Conservation (phyloP, 2,329 filamentous ascomycete genomes). For the Diaporthe ampelina region DNA sequence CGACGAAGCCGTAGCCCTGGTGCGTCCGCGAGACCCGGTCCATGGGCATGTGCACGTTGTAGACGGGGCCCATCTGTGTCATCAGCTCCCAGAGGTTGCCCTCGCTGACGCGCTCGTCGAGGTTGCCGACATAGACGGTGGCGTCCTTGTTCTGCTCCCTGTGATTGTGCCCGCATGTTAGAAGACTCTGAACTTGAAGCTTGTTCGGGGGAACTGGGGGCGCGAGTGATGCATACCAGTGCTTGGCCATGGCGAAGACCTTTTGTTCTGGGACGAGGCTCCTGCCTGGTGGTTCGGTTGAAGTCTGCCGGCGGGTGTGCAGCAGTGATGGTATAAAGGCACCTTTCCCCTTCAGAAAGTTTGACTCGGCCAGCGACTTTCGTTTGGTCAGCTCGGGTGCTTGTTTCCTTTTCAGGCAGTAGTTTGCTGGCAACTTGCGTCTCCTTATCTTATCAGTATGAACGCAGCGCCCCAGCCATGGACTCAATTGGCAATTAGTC, state of each 20-base stretch:
- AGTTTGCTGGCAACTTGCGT: neutral
- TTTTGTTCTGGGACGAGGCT: neutral
- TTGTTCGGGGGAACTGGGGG: neutral
- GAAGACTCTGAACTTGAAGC: neutral
- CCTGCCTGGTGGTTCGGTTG: neutral
- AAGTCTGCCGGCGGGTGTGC: neutral
- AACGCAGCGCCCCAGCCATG: neutral
- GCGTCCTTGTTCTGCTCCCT: constrained; percentile 99
- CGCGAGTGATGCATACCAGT: constrained; percentile 45
- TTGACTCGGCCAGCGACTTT: neutral
- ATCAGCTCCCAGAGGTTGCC: constrained; percentile 96
- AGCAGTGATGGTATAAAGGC: neutral
- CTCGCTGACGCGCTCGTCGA: constrained; percentile 95
- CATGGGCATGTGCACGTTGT: constrained; percentile 98
- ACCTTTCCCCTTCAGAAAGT: neutral
- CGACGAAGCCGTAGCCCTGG: constrained; percentile 98
- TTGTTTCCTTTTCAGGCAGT: neutral
- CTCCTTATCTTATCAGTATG: neutral
- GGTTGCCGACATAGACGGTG: constrained; percentile 97
- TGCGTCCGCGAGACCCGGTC: constrained; percentile 97
- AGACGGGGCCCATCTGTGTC: constrained; percentile 96
- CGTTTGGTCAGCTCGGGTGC: neutral
- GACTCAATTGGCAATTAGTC: neutral
- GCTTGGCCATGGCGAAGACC: constrained; percentile 47
- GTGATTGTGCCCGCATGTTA: constrained; percentile 6